A percentile compares a stretch with the other conserved stretches of the same genome.
These are phyloP conservation scores for Bryum argenteum DNA, from an alignment of 225 moss, liverwort and hornwort genomes.

Conservation along the genomic window DNA sequence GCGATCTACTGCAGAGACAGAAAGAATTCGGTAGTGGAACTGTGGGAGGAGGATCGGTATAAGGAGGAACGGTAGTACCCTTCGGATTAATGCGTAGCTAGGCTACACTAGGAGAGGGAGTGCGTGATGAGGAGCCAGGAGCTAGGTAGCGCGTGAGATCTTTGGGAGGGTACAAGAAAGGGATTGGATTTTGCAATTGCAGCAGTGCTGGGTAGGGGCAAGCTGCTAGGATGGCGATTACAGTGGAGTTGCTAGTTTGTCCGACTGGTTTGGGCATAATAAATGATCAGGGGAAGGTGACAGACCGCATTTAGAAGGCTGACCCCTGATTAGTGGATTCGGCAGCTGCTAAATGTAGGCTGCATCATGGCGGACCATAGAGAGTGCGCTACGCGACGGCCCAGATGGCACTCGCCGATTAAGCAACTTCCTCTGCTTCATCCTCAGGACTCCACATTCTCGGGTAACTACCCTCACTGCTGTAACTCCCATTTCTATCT, in stretches of 20 bases:
- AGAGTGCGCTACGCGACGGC: background rate
- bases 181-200: constrained; percentile 15
- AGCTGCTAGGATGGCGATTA: too few species aligned
- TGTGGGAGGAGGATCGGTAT: background rate
- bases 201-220: background rate
- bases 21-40: background rate
- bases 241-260: too few species aligned
- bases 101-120: background rate
- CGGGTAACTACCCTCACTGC: too few species aligned
- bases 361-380: constrained; percentile 1
- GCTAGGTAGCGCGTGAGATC: constrained; percentile 7
- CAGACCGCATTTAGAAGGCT: background rate
- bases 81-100: background rate
- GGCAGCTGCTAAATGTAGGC: constrained; percentile 15
- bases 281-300: background rate
- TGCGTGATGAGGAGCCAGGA: too few species aligned
- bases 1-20: background rate
- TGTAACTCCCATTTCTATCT: too few species aligned
- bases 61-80: background rate
- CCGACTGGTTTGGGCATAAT: background rate
- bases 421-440: too few species aligned
- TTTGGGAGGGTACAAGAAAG: background rate
- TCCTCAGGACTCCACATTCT: too few species aligned
- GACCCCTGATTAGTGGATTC: background rate
- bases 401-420: background rate